Conservation (phyloP, 495 filamentous ascomycete species). For the Amorphotheca resinae region DNA sequence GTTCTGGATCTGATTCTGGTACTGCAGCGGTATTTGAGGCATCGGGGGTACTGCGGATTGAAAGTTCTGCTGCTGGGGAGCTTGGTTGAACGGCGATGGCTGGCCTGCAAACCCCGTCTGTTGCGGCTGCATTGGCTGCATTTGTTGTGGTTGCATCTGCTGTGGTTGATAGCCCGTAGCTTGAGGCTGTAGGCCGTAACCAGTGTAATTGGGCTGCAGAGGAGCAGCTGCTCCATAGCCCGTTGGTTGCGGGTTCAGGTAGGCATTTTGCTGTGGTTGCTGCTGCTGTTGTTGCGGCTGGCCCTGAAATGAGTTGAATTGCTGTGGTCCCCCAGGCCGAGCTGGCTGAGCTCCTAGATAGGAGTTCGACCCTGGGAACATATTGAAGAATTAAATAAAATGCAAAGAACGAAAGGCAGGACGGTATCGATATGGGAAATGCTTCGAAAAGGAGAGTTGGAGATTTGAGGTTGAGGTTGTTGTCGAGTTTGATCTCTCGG, state of each 20-base stretch:
- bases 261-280: slow-evolving; percentile 43
- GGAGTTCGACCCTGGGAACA: slow-evolving; percentile 83
- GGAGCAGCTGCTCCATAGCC: slow-evolving; percentile 43
- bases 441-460: not conserved
- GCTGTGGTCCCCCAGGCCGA: slow-evolving; percentile 56
- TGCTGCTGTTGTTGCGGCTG: slow-evolving; percentile 49
- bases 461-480: not conserved
- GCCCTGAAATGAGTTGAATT: slow-evolving; percentile 34
- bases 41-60: slow-evolving; percentile 38
- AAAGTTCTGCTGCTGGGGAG: slow-evolving; percentile 34
- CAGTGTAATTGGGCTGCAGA: slow-evolving; percentile 51
- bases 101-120: slow-evolving; percentile 29
- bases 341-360: slow-evolving; percentile 65
- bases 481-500: not conserved
- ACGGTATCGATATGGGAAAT: not conserved
- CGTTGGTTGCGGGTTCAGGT: slow-evolving; percentile 46
- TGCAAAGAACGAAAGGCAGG: not conserved
- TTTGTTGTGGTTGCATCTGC: slow-evolving; percentile 23
- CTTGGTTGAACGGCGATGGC: slow-evolving; percentile 28
- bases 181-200: slow-evolving; percentile 40
- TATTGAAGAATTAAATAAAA: slow-evolving; percentile 24
- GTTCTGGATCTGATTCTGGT: slow-evolving; percentile 22
- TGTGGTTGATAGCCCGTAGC: slow-evolving; percentile 35
- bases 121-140: slow-evolving; percentile 15
- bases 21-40: slow-evolving; percentile 43